phyloP scores from a whole-genome alignment of 2,329 filamentous ascomycete species.

The Venturia aucupariae region DNA sequence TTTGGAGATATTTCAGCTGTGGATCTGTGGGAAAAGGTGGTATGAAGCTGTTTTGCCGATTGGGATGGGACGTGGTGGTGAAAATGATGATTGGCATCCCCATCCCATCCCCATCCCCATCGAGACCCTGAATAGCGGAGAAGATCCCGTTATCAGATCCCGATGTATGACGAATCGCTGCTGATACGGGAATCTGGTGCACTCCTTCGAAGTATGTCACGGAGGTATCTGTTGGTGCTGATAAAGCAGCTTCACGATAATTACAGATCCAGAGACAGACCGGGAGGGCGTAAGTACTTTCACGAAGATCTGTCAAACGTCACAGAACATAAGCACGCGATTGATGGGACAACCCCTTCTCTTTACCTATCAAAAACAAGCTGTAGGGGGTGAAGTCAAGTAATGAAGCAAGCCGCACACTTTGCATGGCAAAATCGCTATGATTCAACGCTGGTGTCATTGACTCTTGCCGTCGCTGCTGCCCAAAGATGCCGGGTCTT shows the following conservation, averaged over 20 bases:
- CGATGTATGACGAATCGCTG: neutral
- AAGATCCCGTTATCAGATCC: neutral
- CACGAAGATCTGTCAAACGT: too few species aligned
- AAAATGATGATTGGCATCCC: neutral
- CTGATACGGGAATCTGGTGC: neutral
- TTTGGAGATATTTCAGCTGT: neutral
- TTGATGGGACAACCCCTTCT: neutral
- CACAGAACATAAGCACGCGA: neutral
- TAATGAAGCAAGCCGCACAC: neutral
- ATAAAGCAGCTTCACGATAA: neutral
- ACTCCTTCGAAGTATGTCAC: too few species aligned
- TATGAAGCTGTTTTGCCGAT: neutral
- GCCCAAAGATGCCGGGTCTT: neutral
- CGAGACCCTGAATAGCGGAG: neutral
- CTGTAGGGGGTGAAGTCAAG: neutral
- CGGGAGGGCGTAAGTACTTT: too few species aligned
- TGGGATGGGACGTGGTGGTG: neutral
- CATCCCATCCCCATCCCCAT: neutral
- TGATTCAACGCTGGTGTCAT: neutral
- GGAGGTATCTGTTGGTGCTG: too few species aligned
- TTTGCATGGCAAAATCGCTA: neutral
- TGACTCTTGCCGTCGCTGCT: neutral
- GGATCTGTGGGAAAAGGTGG: neutral
- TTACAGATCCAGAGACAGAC: neutral
- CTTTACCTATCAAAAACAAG: neutral